Evolutionary conservation across 495 filamentous ascomycete species (phyloP).

Genomic region (Letharia columbiana): DNA sequence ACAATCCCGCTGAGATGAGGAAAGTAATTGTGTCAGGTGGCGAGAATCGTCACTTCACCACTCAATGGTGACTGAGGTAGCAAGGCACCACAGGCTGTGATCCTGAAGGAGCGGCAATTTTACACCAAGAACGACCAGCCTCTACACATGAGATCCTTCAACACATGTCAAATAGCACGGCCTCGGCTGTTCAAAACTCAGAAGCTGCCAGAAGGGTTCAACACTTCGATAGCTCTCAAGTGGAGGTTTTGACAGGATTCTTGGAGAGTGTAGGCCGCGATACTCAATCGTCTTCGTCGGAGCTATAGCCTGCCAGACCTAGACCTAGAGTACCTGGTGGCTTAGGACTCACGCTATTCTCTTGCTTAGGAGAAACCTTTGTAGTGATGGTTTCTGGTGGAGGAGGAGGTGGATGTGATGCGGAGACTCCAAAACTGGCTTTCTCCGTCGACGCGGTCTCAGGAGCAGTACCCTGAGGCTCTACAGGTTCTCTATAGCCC

Average conservation of each 20-base stretch:
- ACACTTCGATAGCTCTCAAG: background rate
- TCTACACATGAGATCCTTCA: background rate
- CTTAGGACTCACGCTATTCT: background rate
- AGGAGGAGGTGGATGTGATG: conserved; percentile 1
- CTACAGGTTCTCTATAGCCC: background rate
- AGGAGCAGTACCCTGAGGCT: background rate
- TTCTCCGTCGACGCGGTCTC: background rate
- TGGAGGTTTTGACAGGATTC: background rate
- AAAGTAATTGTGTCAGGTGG: background rate
- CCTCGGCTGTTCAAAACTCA: background rate
- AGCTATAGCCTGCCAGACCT: conserved; percentile 38
- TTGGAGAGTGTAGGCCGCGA: background rate
- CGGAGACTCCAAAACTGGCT: background rate
- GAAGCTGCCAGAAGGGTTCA: background rate
- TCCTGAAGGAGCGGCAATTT: background rate
- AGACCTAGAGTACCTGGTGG: conserved; percentile 19
- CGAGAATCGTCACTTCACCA: background rate
- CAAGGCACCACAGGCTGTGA: background rate
- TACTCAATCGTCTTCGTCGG: conserved; percentile 34
- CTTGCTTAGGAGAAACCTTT: background rate
- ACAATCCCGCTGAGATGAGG: background rate
- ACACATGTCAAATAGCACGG: background rate
- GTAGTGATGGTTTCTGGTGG: background rate
- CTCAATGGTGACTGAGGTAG: background rate
- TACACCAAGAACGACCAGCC: background rate